Evolutionary conservation across 179 eudicot genomes (phyloP), one percentile per base, ranked within the genome.

Genomic region (Carnegiea gigantea): DNA sequence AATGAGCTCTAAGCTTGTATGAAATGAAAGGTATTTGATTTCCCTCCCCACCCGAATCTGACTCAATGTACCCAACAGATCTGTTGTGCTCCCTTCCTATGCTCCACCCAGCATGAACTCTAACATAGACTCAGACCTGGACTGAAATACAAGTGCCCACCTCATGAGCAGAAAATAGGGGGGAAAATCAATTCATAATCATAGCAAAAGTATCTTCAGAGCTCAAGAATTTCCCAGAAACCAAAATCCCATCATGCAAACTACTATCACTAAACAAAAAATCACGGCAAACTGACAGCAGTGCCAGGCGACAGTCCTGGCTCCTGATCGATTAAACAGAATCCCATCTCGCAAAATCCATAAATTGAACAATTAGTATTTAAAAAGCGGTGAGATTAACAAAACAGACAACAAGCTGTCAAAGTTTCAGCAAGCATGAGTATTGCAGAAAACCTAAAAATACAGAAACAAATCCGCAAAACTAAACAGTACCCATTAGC

Each of bases 401-500:
- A 72, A 9, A 20, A 17, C 59, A 77, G 28, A 20, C 70, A 70
- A 49, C 15, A 53, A 18, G 24, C 38, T 5, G 46, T 9, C 43
- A 78, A 72, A 78, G 23, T 20, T 38, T 18, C 49, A 44, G 24
- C 30, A 59, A 40, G 44, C 11, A 53, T 3, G 24, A 15, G 6
- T 11, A 49, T 33, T 40, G 5, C 17, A n/a, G 54, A 73, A 20
- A 80, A 80, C 65, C 57, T 38, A 54, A 24, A n/a, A 60, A 73
- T 11, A 20, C 0, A 20, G 46, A 4, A 9, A n/a, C 0, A 40
- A 80, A 48, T 54, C 0, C 28, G 73, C 38, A 77, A 84, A 73
- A 77, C n/a, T 1, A 64, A 80, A 26, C 18, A 62, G 51, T 83
- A 86, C 88, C 88, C 86, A 67, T 86, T 86, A 59, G 86, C 40